Evolutionary conservation across 352 stramenopile species (phyloP).

Genomic region (Phytopythium vexans): DNA sequence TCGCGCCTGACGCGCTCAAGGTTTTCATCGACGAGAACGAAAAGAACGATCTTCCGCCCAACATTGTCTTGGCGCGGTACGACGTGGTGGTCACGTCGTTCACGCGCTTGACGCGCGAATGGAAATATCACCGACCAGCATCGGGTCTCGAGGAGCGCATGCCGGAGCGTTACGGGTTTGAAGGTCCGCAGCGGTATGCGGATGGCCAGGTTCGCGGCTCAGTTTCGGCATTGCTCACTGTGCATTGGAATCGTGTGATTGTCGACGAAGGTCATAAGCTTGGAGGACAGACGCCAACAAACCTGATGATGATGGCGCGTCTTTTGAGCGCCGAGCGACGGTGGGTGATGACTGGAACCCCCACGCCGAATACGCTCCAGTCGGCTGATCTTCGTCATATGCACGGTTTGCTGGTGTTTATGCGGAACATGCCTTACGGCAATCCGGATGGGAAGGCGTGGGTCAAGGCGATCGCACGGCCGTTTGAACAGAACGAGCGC

Average conservation of each 20-base stretch:
- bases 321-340: conserved; percentile 79
- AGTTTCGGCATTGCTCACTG: conserved; percentile 51
- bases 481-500: conserved; percentile 60
- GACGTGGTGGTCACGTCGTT: conserved; percentile 81
- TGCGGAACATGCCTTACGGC: conserved; percentile 88
- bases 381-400: conserved; percentile 87
- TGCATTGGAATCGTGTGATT: conserved; percentile 89
- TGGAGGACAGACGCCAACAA: conserved; percentile 53
- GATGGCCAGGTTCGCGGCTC: conserved; percentile 53
- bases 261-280: conserved; percentile 96
- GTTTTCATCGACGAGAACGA: conserved; percentile 42
- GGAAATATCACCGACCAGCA: conserved; percentile 54
- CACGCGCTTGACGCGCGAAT: conserved; percentile 52
- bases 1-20: conserved; percentile 24
- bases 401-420: conserved; percentile 88
- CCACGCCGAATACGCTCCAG: conserved; percentile 88
- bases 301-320: conserved; percentile 81
- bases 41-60: conserved; percentile 34
- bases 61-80: conserved; percentile 43
- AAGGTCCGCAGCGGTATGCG: conserved; percentile 46
- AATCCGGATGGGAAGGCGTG: conserved; percentile 65
- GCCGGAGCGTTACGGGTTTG: conserved; percentile 70
- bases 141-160: conserved; percentile 59
- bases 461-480: conserved; percentile 69
- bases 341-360: conserved; percentile 98